Conservation (phyloP, 768 basidiomycete species). For the Suillus subaureus region DNA sequence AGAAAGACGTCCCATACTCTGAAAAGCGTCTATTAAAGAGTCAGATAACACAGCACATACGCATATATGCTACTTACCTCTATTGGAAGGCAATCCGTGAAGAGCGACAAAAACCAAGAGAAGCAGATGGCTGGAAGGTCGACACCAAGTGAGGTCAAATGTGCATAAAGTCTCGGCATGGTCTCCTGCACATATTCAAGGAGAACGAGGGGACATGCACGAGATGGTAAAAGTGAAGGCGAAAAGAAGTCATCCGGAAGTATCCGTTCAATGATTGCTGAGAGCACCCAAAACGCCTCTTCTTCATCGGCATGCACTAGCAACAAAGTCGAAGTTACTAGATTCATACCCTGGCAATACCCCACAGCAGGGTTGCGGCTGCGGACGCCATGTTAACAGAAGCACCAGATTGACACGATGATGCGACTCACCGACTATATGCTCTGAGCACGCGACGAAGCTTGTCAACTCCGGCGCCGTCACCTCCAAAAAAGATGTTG, state of each 20-base stretch:
- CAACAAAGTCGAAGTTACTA: conserved; percentile 91
- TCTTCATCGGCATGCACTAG: conserved; percentile 94
- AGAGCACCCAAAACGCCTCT: conserved; percentile 95
- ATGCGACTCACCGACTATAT: conserved; percentile 76
- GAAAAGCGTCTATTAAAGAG: conserved; percentile 72
- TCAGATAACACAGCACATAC: conserved; percentile 7
- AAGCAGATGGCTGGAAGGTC: conserved; percentile 96
- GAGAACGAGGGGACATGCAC: conserved; percentile 91
- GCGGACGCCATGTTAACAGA: background rate
- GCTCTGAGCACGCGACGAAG: conserved; percentile 87
- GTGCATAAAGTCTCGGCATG: conserved; percentile 72
- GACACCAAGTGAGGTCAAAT: conserved; percentile 79
- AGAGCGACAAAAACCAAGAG: conserved; percentile 97
- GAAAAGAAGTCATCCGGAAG: conserved; percentile 95
- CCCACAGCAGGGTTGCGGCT: conserved; percentile 93
- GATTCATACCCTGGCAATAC: conserved; percentile 95
- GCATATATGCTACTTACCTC: conserved; percentile 59
- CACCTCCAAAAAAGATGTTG: conserved; percentile 96
- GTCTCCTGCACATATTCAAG: conserved; percentile 83
- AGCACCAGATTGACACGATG: background rate
- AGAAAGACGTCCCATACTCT: conserved; percentile 96
- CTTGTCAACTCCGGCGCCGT: conserved; percentile 93
- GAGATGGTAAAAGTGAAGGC: conserved; percentile 86
- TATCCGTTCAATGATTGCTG: conserved; percentile 85
- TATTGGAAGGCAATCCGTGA: conserved; percentile 94